Percentiles rank a stretch among this genome's conserved stretches.
Conservation (phyloP, 306 rosid genomes). For the Carpinus viminea region DNA sequence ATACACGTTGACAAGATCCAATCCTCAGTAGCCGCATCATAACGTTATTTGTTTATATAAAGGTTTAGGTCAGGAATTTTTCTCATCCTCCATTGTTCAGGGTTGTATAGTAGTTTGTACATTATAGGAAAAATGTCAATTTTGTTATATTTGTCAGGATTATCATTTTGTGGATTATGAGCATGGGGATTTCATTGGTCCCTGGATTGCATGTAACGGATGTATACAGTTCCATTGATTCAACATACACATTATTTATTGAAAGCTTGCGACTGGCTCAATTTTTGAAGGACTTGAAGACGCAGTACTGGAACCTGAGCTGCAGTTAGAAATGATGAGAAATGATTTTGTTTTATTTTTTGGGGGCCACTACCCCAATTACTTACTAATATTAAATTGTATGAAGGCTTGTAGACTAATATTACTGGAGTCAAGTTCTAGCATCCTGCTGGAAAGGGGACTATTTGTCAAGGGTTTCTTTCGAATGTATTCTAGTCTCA, state of each 20-base stretch:
- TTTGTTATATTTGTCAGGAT: conserved; percentile 16
- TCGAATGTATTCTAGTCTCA: too few relatives aligned
- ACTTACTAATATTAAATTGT: background rate
- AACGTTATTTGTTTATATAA: conserved; percentile 16
- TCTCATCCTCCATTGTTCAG: conserved; percentile 1
- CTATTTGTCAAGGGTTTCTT: too few relatives aligned
- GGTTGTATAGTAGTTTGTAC: conserved; percentile 35
- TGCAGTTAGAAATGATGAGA: too few relatives aligned
- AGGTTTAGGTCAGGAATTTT: conserved; percentile 15
- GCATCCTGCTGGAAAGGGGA: background rate
- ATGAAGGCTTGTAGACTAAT: background rate
- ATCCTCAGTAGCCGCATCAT: conserved; percentile 2
- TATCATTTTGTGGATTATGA: conserved; percentile 1
- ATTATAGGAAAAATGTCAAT: conserved; percentile 17
- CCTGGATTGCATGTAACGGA: background rate
- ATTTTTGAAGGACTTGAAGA: background rate
- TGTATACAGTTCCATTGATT: background rate
- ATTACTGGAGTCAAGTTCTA: background rate
- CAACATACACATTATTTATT: background rate
- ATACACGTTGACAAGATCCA: conserved; percentile 33
- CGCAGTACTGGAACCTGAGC: too few relatives aligned
- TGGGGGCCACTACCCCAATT: too few relatives aligned
- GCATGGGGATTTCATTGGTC: conserved; percentile 1
- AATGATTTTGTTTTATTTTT: too few relatives aligned
- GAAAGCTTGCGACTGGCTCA: background rate